Evolutionary conservation across 192 early-diverging fungal species (phyloP).

Genomic region (Backusella mclennaniae): DNA sequence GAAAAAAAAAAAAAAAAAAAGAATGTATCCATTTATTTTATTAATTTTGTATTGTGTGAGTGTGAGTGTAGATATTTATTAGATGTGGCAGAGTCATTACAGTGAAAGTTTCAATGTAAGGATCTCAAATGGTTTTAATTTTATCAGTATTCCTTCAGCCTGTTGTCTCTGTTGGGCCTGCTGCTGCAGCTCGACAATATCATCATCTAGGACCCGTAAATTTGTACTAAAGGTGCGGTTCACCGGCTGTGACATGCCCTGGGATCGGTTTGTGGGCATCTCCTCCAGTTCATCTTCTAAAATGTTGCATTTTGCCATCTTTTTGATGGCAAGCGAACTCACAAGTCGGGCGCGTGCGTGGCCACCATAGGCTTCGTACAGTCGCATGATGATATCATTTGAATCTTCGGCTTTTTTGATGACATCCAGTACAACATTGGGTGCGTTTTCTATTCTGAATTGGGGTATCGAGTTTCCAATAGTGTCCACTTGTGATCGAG

Average conservation of each 20-base stretch:
- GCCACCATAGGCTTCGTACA: constrained; percentile 94
- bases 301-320: constrained; percentile 67
- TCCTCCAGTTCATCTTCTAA: constrained; percentile 69
- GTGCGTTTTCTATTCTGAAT: constrained; percentile 45
- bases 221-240: constrained; percentile 25
- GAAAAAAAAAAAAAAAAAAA: not conserved
- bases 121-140: constrained; percentile 65
- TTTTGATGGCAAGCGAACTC: constrained; percentile 52
- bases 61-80: not conserved
- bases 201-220: constrained; percentile 26
- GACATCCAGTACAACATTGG: constrained; percentile 89
- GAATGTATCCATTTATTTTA: not conserved
- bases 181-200: constrained; percentile 22
- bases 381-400: constrained; percentile 70
- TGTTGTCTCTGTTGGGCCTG: constrained; percentile 19
- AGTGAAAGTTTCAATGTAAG: constrained; percentile 53
- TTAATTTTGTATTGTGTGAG: not conserved
- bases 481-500: constrained; percentile 4
- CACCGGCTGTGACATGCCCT: not conserved
- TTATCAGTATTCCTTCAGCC: constrained; percentile 41
- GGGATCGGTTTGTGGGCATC: constrained; percentile 30
- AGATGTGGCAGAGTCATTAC: not conserved
- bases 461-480: constrained; percentile 17
- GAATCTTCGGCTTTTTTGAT: constrained; percentile 87
- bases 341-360: constrained; percentile 50